Evolutionary conservation across 371 early-diverging fungal species (phyloP).

Genomic region (Syncephalastrum monosporum): DNA sequence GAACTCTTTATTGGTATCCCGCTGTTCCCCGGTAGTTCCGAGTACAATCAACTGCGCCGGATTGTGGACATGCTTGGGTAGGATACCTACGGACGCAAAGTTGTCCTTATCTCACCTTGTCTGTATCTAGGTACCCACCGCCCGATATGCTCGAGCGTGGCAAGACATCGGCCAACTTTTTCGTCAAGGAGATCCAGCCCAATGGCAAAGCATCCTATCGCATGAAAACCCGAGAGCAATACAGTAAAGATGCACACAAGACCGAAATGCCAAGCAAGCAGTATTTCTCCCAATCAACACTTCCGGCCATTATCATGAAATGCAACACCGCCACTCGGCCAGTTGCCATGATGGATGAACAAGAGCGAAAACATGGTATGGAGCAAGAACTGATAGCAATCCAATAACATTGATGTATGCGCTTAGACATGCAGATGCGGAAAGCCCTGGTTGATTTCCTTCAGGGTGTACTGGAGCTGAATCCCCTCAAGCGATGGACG

Average conservation of each 20-base stretch:
- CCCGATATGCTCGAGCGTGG: slow-evolving; percentile 43
- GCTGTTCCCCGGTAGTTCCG: slow-evolving; percentile 92
- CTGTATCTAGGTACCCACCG: slow-evolving; percentile 23
- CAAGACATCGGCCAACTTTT: slow-evolving; percentile 28
- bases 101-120: neutral
- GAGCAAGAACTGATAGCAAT: slow-evolving; percentile 39
- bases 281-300: slow-evolving; percentile 76
- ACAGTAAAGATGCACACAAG: slow-evolving; percentile 69
- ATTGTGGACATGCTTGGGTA: slow-evolving; percentile 90
- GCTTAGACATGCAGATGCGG: slow-evolving; percentile 64
- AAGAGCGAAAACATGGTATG: slow-evolving; percentile 60
- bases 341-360: slow-evolving; percentile 53
- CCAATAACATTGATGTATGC: neutral
- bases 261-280: slow-evolving; percentile 85
- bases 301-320: slow-evolving; percentile 78
- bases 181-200: slow-evolving; percentile 20
- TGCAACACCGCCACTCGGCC: slow-evolving; percentile 54
- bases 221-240: slow-evolving; percentile 83
- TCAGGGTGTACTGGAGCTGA: slow-evolving; percentile 79
- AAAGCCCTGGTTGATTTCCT: slow-evolving; percentile 87
- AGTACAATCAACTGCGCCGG: slow-evolving; percentile 90
- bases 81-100: neutral
- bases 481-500: slow-evolving; percentile 92
- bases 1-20: slow-evolving; percentile 95
- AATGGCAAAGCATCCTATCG: slow-evolving; percentile 56